A percentile compares a stretch with the other conserved stretches of the same genome.
phyloP scores from a whole-genome alignment of 1,284 basidiomycete genomes.

The Ceratobasidium sp. region DNA sequence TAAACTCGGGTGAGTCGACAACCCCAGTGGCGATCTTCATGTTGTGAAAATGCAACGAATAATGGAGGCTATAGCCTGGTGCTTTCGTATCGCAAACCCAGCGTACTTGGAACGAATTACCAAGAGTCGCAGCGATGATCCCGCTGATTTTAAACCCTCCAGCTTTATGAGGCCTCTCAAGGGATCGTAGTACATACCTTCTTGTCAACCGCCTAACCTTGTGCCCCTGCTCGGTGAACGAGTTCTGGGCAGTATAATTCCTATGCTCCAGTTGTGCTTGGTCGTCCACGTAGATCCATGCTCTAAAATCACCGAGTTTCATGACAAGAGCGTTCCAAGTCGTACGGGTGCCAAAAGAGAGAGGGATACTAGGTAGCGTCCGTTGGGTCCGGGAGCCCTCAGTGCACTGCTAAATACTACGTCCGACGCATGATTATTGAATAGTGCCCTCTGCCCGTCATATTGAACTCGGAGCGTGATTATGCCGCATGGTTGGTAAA shows the following conservation, averaged over 20 bases:
- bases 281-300: background rate
- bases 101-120: background rate
- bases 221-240: no score
- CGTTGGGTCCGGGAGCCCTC: no score
- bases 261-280: background rate
- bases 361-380: background rate
- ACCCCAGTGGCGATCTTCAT: background rate
- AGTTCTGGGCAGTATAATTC: no score
- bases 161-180: no score
- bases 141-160: background rate
- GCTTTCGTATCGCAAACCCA: background rate
- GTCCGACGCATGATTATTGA: no score
- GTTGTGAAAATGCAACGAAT: background rate
- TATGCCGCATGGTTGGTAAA: no score
- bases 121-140: background rate
- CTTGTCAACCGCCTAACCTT: no score
- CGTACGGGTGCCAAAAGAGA: background rate
- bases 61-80: background rate
- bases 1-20: background rate
- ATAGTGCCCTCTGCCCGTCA: no score
- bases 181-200: no score
- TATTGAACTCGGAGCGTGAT: no score
- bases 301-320: background rate
- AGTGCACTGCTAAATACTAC: no score
- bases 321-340: background rate